These are phyloP conservation scores for Wickerhamomyces sp. DNA, from an alignment of 1,139 yeast genomes.

Conservation along the genomic window DNA sequence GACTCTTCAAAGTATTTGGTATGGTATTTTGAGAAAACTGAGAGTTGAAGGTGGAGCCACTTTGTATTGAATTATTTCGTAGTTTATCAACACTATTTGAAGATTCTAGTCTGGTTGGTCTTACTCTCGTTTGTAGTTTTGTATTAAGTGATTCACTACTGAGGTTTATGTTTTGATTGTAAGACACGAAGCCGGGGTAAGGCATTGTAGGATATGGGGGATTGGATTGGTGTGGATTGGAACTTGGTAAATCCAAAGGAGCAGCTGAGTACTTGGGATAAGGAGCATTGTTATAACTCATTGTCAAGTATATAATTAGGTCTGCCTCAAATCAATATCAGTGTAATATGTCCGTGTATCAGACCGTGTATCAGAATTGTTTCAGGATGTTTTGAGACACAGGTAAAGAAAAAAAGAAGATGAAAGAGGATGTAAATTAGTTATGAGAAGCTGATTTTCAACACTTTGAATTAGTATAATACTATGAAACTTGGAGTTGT, in stretches of 20 bases:
- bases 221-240: neutral
- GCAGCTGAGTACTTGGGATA: neutral
- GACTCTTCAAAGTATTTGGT: neutral
- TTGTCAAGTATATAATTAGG: too few relatives aligned
- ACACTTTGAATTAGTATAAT: too few relatives aligned
- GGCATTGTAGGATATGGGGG: conserved; percentile 20
- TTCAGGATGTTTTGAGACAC: neutral
- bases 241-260: neutral
- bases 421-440: too few relatives aligned
- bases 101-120: neutral
- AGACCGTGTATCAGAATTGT: neutral
- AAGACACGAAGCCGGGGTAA: conserved; percentile 13
- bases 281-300: neutral
- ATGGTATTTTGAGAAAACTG: neutral
- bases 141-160: conserved; percentile 17
- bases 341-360: too few relatives aligned
- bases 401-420: too few relatives aligned
- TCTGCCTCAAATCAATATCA: neutral
- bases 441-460: too few relatives aligned
- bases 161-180: conserved; percentile 7
- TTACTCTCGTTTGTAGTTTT: conserved; percentile 10
- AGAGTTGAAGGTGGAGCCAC: neutral
- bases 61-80: conserved; percentile 2
- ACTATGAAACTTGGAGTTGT: too few relatives aligned
- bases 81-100: conserved; percentile 4